Base-by-base conservation (phyloP, 257 asterid species). In the Solanum microdontum region DNA sequence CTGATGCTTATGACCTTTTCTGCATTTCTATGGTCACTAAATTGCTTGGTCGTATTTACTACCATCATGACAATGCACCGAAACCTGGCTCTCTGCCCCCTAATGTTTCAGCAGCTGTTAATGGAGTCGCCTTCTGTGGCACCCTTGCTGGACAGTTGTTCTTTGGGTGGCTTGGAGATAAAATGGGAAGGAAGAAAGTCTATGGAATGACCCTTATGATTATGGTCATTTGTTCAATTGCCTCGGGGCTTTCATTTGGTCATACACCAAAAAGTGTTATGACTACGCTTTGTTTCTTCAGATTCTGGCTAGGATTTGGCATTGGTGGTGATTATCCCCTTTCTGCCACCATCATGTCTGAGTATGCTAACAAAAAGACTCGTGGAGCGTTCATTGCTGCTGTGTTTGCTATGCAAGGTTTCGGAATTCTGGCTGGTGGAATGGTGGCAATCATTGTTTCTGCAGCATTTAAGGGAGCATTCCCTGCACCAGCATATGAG, bases 251-350 rank as follows among this genome's bases (percentile, higher is more conserved):
- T 7, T 89, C 93, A 5, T 90, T 91, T 32, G 92, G 92, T 11
- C 24, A 40, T 28, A 86, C 77, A 21, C 92, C 91, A 2, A 90
- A 87, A 28, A 68, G 87, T 62, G 91, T 90, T 2, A 88, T 91
- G 90, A 84, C 92, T 7, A 90, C 93, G 0, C 90, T 91, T 43
- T 91, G 93, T 83, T 91, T 90, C 87, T 90, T 89, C 40, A 13
- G 91, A 14, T 90, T 90, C 45, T 91, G 91, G 91, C 73, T 91
- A 11, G 93, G 93, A 4, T 91, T 91, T 51, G 93, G 93, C 37
- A 91, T 91, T 66, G 93, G 93, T 13, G 93, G 93, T n/a, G 93
- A 91, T 64, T 91, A 91, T 55, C 93, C 93, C 0, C 90, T 91
- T 33, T 91, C 93, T 19, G 93, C 93, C 58, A 91, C 93, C 13